Evolutionary conservation across 2,329 filamentous ascomycete genomes (phyloP).

Genomic region (Cladosporium sp.): DNA sequence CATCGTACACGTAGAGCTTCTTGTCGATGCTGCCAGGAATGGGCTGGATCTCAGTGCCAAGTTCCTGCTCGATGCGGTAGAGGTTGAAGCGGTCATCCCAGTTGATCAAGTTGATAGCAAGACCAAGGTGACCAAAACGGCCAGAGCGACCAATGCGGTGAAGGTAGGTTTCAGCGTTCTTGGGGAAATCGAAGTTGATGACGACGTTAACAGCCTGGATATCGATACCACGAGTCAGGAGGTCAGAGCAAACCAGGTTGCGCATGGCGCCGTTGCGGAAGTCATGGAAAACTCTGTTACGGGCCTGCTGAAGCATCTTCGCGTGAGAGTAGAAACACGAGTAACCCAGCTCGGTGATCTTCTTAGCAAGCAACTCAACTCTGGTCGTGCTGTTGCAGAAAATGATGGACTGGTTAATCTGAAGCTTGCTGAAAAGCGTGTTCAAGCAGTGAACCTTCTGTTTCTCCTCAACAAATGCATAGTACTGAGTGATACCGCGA

Average conservation of each 20-base stretch:
- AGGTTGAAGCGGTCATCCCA: constrained; percentile 99
- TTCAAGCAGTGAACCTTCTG: constrained; percentile 99
- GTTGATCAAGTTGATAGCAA: constrained; percentile 98
- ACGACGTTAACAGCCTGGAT: constrained; percentile 99
- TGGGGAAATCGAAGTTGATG: constrained; percentile 99
- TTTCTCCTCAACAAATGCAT: constrained; percentile 98
- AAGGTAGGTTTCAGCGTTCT: constrained; percentile 97
- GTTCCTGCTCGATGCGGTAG: constrained; percentile 95
- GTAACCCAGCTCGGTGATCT: constrained; percentile 97
- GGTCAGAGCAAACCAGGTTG: constrained; percentile 95
- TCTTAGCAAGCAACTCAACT: constrained; percentile 94
- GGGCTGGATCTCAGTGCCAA: constrained; percentile 96
- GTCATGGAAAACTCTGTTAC: constrained; percentile 98
- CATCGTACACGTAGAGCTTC: constrained; percentile 96
- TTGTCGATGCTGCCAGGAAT: constrained; percentile 94
- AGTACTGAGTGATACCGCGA: constrained; percentile 97
- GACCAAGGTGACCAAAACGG: constrained; percentile 90
- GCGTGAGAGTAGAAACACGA: constrained; percentile 99
- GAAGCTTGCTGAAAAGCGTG: constrained; percentile 95
- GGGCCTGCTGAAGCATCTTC: constrained; percentile 92
- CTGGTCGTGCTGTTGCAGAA: constrained; percentile 99
- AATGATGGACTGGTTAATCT: constrained; percentile 99
- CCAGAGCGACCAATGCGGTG: constrained; percentile 97
- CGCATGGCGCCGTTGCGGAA: constrained; percentile 97
- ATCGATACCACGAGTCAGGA: constrained; percentile 96